phyloP scores from a whole-genome alignment of 2,329 filamentous ascomycete genomes.

The Teratosphaeria zuluensis region DNA sequence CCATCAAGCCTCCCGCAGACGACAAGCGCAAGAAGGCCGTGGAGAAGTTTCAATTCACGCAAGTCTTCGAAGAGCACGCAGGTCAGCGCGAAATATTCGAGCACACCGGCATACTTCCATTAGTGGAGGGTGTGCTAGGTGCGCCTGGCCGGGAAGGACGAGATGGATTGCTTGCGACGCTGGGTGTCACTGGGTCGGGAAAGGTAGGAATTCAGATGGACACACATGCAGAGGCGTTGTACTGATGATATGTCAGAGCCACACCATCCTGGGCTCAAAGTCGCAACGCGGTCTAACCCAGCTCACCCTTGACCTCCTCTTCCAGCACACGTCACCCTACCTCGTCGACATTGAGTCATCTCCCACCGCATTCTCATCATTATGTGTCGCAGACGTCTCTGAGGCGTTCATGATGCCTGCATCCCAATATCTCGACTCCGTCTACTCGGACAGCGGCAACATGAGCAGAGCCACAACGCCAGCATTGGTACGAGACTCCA shows the following conservation, averaged over 20 bases:
- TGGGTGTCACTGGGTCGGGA: constrained; percentile 90
- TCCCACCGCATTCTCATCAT: constrained; percentile 58
- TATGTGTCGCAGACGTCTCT: constrained; percentile 67
- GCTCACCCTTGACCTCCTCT: constrained; percentile 81
- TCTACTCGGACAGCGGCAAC: constrained; percentile 55
- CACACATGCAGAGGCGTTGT: background rate
- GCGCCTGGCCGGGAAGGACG: constrained; percentile 64
- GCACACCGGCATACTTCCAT: constrained; percentile 60
- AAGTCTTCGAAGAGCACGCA: constrained; percentile 80
- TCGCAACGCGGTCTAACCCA: constrained; percentile 84
- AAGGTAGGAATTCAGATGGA: constrained; percentile 47
- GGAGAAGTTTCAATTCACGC: constrained; percentile 89
- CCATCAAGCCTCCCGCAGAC: constrained; percentile 56
- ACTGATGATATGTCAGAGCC: constrained; percentile 51
- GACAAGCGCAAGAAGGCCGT: constrained; percentile 77
- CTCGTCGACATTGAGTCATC: constrained; percentile 52
- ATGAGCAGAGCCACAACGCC: constrained; percentile 35
- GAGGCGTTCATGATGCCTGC: constrained; percentile 71
- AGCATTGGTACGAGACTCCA: constrained; percentile 32
- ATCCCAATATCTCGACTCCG: constrained; percentile 64
- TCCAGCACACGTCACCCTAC: constrained; percentile 65
- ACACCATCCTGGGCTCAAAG: constrained; percentile 86
- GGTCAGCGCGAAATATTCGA: constrained; percentile 81
- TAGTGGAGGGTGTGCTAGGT: constrained; percentile 74
- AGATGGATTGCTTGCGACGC: constrained; percentile 80